phyloP scores from a whole-genome alignment of 805 yeast species.

The Hanseniaspora hatyaiensis region DNA sequence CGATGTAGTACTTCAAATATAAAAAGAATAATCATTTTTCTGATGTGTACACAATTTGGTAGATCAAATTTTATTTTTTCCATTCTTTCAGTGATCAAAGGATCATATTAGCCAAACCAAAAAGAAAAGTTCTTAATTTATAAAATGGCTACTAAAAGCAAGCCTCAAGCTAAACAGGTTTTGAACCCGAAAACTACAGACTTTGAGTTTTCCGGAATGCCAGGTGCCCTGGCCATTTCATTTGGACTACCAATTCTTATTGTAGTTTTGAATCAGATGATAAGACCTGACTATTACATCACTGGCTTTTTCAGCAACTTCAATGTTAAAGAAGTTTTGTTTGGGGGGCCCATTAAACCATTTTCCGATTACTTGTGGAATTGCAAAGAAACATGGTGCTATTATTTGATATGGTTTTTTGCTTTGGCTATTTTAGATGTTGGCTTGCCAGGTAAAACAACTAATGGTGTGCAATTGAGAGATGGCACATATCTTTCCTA shows the following conservation, averaged over 20 bases:
- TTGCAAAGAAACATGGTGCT: constrained; percentile 44
- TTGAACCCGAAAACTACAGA: constrained; percentile 64
- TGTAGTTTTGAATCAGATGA: constrained; percentile 44
- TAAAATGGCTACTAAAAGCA: not conserved
- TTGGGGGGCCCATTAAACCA: constrained; percentile 29
- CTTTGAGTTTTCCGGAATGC: constrained; percentile 64
- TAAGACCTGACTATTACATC: constrained; percentile 48
- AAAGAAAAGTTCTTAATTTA: not conserved
- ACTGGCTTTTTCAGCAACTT: constrained; percentile 35
- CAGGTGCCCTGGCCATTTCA: constrained; percentile 61
- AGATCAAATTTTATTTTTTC: not conserved
- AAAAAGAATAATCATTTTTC: too few relatives aligned
- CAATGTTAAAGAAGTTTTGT: constrained; percentile 31
- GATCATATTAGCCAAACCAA: too few relatives aligned
- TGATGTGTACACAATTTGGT: not conserved
- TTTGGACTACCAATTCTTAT: constrained; percentile 56
- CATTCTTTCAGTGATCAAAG: too few relatives aligned
- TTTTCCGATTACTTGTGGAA: constrained; percentile 28
- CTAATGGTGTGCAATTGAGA: constrained; percentile 58
- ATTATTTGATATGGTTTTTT: constrained; percentile 63
- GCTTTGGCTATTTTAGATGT: constrained; percentile 52
- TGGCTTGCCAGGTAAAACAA: constrained; percentile 50
- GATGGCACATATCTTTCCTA: constrained; percentile 63
- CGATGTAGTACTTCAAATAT: too few relatives aligned
- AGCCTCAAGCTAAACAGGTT: constrained; percentile 2